Evolutionary conservation across 768 basidiomycete species (phyloP).

Genomic region (Coprinopsis cinerea): DNA sequence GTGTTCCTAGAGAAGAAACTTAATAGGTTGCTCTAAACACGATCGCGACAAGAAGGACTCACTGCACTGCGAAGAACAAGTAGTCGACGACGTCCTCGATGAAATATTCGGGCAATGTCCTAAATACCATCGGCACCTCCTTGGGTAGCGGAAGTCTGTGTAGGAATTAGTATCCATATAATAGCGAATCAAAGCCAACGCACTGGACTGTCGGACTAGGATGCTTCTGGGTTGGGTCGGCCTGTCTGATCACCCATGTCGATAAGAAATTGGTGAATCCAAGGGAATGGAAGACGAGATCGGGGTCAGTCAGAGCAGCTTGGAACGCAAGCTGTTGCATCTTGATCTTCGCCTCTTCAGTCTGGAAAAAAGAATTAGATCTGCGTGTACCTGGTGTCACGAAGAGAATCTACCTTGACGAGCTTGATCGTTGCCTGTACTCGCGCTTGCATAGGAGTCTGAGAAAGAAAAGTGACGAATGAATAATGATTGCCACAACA

Average conservation of each 20-base stretch:
- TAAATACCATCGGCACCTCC: conserved; percentile 81
- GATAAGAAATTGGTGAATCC: conserved; percentile 88
- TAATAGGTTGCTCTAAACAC: background rate
- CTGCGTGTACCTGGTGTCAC: too few relatives aligned
- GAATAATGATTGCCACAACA: background rate
- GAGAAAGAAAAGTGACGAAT: background rate
- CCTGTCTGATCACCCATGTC: conserved; percentile 88
- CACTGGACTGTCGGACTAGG: conserved; percentile 66
- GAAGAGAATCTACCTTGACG: conserved; percentile 51
- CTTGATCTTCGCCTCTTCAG: conserved; percentile 63
- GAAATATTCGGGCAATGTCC: conserved; percentile 88
- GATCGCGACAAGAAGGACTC: conserved; percentile 18
- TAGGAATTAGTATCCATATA: background rate
- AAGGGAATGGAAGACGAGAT: conserved; percentile 70
- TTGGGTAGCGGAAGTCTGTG: conserved; percentile 75
- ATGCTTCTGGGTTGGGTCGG: conserved; percentile 74
- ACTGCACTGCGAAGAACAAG: conserved; percentile 80
- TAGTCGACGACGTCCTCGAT: conserved; percentile 93
- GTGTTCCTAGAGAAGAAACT: conserved; percentile 30
- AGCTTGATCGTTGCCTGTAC: conserved; percentile 73
- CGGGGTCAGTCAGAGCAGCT: conserved; percentile 83
- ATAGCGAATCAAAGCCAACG: conserved; percentile 21
- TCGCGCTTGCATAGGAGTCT: conserved; percentile 72
- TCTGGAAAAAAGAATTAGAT: conserved; percentile 34
- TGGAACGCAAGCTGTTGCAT: conserved; percentile 77